Base-by-base conservation (phyloP, 257 asterid species). In the Nicotiana undulata region DNA sequence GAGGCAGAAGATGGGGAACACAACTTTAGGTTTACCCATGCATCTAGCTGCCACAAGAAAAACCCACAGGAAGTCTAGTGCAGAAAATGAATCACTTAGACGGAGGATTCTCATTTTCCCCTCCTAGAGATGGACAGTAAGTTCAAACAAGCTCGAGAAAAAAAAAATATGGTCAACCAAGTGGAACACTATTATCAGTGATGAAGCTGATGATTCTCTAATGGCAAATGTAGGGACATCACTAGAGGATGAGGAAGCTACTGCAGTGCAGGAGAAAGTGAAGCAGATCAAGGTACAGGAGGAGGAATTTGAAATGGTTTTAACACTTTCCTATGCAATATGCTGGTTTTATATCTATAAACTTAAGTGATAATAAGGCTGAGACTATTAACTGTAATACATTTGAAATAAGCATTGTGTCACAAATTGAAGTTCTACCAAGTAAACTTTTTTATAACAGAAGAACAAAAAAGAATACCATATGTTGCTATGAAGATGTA, bases 91-190 rank as follows among this genome's bases (percentile, higher is more conserved):
- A 75, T 84, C 92, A 77, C 63, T 68, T 56, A 61, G 97, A 90
- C 67, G 94, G 90, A 51, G 98, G 94, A 64, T 95, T 95, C 88
- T 93, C 98, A 29, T 95, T 95, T 86, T 96, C 97, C 76, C 95
- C 98, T 75, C 97, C 99, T 67, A 88, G 88, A 88, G 92, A 92
- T 83, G 92, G 88, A 81, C 92, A 85, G 88, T 84, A 87, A 84
- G 88, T 82, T 61, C 94, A 86, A 81, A 82, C 90, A 40, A 84
- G 88, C 81, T 88, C 93, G 9, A n/a, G n/a, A n/a, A n/a, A n/a
- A n/a, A 80, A 80, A 37, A 93, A 89, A 83, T 88, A 85, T 90
- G 92, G 94, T 91, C 97, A 85, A 93, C 88, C 77, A 87, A 87
- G 84, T 88, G 88, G 18, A 91, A 85, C 84, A 76, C 84, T 79